Evolutionary conservation across 768 basidiomycete species (phyloP), one percentile per base, ranked within the genome.

Genomic region (Boletellus ananas): DNA sequence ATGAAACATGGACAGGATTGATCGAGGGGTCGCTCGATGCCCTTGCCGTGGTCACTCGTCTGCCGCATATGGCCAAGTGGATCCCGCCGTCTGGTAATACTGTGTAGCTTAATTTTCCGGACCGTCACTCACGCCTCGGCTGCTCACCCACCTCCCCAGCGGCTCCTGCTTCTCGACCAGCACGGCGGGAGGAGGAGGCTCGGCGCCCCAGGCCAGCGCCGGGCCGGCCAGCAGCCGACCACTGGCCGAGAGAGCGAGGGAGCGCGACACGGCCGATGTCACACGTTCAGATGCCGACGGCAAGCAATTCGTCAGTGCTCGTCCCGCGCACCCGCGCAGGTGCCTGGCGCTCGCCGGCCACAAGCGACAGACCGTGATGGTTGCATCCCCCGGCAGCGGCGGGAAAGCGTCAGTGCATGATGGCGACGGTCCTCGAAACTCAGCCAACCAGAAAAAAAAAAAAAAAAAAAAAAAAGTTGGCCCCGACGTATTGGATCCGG

Each of bases 1-100:
- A 54, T 75, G 75, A 78, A 74, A 77, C 76, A 74, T 50, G 45
- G 56, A 52, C 62, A 61, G 58, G 40, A 58, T 45, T 73, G 75
- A 77, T 78, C 77, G 74, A 69, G 62, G 58, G 67, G 56, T 56
- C 54, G 56, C 50, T 58, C 56, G 57, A 57, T 52, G 41, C 50
- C 63, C 64, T 59, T 60, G 58, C 51, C 55, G 49, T 47, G 23
- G 40, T 57, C 49, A 39, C 25, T 16, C 43, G 42, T 40, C 36
- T 64, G 58, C 72, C 69, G 35, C 23, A 72, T 72, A 65, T 70
- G 72, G 71, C 49, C 31, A 72, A 45, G 56, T 34, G 43, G 72
- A 58, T 54, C 79, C 78, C 55, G 53, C 21, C 2, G 13, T 58
- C 34, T 49, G 79, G 79, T 77, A 76, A 52, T 40, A 50, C 25